Evolutionary conservation across 2,329 filamentous ascomycete species (phyloP).

Genomic region (Paecilomyces sp.): DNA sequence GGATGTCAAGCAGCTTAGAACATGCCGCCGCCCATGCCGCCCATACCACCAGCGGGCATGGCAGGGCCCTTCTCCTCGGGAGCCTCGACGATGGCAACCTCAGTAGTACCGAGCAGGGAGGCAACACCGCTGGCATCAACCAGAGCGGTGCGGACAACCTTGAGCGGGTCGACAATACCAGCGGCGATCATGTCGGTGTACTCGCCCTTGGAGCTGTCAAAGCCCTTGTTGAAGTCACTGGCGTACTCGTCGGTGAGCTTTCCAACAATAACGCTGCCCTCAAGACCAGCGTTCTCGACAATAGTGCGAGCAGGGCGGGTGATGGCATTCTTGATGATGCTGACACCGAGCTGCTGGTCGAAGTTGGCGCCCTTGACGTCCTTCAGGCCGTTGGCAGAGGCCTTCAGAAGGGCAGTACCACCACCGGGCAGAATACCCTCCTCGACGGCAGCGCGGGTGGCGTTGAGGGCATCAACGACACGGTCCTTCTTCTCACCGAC

Average conservation of each 20-base stretch:
- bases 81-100: constrained; percentile 95
- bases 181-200: constrained; percentile 97
- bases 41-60: constrained; percentile 46
- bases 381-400: constrained; percentile 77
- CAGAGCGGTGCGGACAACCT: constrained; percentile 96
- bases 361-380: constrained; percentile 89
- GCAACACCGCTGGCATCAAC: constrained; percentile 93
- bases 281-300: constrained; percentile 93
- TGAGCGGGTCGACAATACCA: constrained; percentile 98
- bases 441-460: constrained; percentile 95
- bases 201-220: constrained; percentile 92
- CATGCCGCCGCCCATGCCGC: constrained; percentile 60
- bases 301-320: constrained; percentile 91
- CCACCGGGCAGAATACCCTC: constrained; percentile 98
- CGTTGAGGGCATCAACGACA: constrained; percentile 96
- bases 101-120: constrained; percentile 92
- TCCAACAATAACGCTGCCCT: constrained; percentile 93
- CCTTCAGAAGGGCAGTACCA: constrained; percentile 97
- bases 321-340: constrained; percentile 96
- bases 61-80: constrained; percentile 77
- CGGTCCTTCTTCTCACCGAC: constrained; percentile 99
- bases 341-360: constrained; percentile 97
- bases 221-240: constrained; percentile 94
- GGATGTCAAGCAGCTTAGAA: constrained; percentile 39
- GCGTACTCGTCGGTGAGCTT: constrained; percentile 95